Evolutionary conservation across 2,329 filamentous ascomycete species (phyloP).

Genomic region (Beauveria bassiana): DNA sequence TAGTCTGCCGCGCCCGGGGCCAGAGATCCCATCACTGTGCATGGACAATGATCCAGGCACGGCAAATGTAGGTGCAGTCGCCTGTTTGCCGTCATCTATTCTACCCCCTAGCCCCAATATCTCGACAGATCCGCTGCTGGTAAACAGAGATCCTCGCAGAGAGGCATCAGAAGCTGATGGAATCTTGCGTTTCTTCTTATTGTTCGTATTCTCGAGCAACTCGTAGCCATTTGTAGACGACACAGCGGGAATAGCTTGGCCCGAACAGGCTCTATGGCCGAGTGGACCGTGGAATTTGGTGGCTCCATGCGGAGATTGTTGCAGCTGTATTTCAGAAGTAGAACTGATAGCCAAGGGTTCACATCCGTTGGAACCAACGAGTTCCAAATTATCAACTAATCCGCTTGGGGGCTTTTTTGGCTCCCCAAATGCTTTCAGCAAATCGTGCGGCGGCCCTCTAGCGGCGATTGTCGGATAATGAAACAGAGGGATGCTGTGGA

Average conservation of each 20-base stretch:
- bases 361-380: too few relatives aligned
- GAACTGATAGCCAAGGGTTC: background rate
- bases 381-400: background rate
- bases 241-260: conserved; percentile 50
- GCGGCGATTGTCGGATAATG: conserved; percentile 47
- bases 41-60: conserved; percentile 44
- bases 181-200: conserved; percentile 99
- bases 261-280: background rate
- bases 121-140: background rate
- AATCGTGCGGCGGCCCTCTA: conserved; percentile 29
- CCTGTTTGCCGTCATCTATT: conserved; percentile 19
- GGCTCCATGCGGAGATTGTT: background rate
- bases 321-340: background rate
- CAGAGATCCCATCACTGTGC: conserved; percentile 58
- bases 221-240: conserved; percentile 84
- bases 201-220: conserved; percentile 96
- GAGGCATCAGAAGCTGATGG: conserved; percentile 72
- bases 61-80: conserved; percentile 22
- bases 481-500: conserved; percentile 66
- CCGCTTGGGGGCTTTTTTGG: background rate
- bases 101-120: conserved; percentile 8
- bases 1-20: conserved; percentile 75
- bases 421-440: background rate
- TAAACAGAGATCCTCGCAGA: conserved; percentile 24
- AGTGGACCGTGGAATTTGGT: background rate